Base-by-base conservation (phyloP, 305 asterid genomes). In the Plantago rigida region DNA sequence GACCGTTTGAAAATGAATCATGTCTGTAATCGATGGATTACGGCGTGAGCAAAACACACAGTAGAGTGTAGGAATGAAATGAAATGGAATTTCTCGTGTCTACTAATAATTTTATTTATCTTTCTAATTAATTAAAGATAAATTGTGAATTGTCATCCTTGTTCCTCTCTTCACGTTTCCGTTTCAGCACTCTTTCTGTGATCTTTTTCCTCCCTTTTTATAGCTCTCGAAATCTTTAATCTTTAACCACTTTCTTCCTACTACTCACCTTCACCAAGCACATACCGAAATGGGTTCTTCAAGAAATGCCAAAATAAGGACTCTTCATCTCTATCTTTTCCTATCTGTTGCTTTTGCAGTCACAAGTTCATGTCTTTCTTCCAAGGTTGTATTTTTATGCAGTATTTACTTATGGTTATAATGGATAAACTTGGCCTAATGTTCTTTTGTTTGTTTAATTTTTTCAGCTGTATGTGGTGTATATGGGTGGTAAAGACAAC, bases 391-490 rank as follows among this genome's bases (percentile, higher is more conserved):
- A 7, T 9, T 0, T 60, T 13, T 47, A 50, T 48, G 19, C 3
- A n/a, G 59, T 45, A 12, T 49, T 12, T 60, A 49, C 1, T 41
- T 12, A 31, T 44, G 4, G 41, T 39, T 8, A 28, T 68, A 51
- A 9, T 65, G 50, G 53, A 12, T 69, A 49, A 52, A 41, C 9
- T 29, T 26, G 14, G n/a, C 51, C n/a, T 49, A 0, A n/a, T 41
- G 52, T 52, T 66, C 13, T 1, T 19, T 3, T 51, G 44, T 69
- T 28, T 29, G 19, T 22, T 57, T 77, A 31, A 31, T 56, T 22
- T 8, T 22, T 0, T 64, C 76, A 90, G 97, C 68, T 90, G 81
- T 90, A 90, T 78, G 95, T 86, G 68, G 97, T 90, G 73, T 90
- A 90, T 63, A 87, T 90, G 96, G 97, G 97, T n/a, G 76, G 86